Percentiles rank a stretch among this genome's conserved stretches.
These are phyloP conservation scores for Wickerhamiella kurtzmanii DNA, from an alignment of 805 yeast genomes.

Conservation along the genomic window DNA sequence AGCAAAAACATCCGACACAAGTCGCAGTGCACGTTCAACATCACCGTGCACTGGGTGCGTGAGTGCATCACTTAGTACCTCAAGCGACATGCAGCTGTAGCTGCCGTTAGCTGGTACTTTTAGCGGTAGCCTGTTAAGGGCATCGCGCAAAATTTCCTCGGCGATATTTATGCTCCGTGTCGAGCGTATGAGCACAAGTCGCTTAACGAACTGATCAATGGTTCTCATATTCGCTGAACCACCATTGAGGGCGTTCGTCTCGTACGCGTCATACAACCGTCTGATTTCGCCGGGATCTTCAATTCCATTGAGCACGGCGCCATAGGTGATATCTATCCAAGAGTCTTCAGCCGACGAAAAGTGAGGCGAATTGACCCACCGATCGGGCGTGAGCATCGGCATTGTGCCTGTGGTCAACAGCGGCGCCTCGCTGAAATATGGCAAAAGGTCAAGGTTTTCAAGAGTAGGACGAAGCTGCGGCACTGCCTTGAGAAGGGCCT, in stretches of 20 bases:
- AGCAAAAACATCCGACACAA: constrained; percentile 9
- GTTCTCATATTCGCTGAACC: constrained; percentile 8
- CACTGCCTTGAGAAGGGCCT: constrained; percentile 10
- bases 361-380: not conserved
- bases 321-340: constrained; percentile 18
- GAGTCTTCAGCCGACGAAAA: constrained; percentile 13
- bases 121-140: constrained; percentile 10
- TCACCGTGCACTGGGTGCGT: constrained; percentile 4
- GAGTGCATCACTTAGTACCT: constrained; percentile 10
- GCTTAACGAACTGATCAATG: constrained; percentile 19
- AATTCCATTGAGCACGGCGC: constrained; percentile 18
- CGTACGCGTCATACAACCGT: constrained; percentile 13
- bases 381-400: not conserved
- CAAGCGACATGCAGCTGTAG: constrained; percentile 11
- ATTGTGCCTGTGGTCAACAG: constrained; percentile 1
- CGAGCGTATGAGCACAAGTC: constrained; percentile 9
- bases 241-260: constrained; percentile 1
- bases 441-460: constrained; percentile 11
- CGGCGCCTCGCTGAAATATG: not conserved
- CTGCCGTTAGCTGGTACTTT: constrained; percentile 8
- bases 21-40: constrained; percentile 12
- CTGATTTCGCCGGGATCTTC: constrained; percentile 10
- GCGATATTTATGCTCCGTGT: constrained; percentile 14
- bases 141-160: constrained; percentile 12
- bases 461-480: constrained; percentile 14